phyloP scores from a whole-genome alignment of 257 asterid genomes.

The Asclepias syriaca region DNA sequence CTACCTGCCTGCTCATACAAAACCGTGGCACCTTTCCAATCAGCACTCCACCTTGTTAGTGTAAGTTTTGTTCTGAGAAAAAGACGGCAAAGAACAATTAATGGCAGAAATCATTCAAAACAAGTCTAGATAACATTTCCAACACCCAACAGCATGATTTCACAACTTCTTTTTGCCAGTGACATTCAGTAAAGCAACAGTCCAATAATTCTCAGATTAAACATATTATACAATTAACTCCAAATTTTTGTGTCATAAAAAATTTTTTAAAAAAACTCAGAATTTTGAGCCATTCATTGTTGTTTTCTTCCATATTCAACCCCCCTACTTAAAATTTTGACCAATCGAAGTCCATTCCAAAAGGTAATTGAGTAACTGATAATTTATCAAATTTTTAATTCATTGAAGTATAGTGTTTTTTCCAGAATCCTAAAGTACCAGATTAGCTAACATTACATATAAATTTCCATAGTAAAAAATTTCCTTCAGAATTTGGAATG shows the following conservation, averaged over 20 bases:
- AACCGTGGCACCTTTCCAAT: conserved; percentile 88
- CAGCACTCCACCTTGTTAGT: conserved; percentile 91
- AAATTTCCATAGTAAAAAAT: neutral
- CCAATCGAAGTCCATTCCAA: neutral
- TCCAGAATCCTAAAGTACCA: neutral
- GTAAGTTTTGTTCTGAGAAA: conserved; percentile 72
- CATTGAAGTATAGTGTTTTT: neutral
- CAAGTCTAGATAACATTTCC: neutral
- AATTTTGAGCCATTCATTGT: neutral
- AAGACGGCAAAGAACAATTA: neutral
- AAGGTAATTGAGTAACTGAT: neutral
- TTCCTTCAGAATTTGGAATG: neutral
- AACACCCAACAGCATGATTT: neutral
- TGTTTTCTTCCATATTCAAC: neutral
- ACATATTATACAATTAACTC: neutral
- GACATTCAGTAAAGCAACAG: neutral
- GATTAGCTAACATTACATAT: neutral
- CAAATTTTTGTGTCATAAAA: no score
- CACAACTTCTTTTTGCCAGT: neutral
- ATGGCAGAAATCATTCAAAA: neutral
- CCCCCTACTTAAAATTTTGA: neutral
- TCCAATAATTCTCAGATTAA: neutral
- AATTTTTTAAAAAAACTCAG: no score
- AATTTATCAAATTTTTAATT: neutral
- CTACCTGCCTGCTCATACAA: conserved; percentile 94